Base-by-base conservation (phyloP, 2,329 filamentous ascomycete genomes). In the Alternaria angustiovoidea region DNA sequence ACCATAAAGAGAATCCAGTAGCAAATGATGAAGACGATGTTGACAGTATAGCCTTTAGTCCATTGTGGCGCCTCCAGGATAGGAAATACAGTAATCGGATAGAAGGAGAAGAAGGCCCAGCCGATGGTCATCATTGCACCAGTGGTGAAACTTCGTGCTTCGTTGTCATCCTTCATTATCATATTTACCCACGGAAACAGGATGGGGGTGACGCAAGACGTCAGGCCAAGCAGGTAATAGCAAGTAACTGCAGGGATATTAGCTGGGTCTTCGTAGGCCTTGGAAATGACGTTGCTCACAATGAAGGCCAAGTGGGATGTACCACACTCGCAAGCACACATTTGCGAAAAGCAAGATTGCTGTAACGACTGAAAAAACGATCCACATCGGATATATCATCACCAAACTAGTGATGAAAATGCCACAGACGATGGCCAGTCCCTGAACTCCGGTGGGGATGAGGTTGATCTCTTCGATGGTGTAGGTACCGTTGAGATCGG, bases 321-420 rank as follows among this genome's bases (percentile, higher is more conserved):
- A 70, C 82, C 82, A 84, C 12, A 83, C 67, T 4, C 80, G 77
- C 77, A 84, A 79, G 64, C 81, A 82, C 12, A 82, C 67, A 3
- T 75, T 75, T 0, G 81, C 80, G 38, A 83, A 82, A 7, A 81
- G 62, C 26, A 77, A 75, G 7, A 76, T 75, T 0, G 58, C 48
- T 0, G 76, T 76, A 3, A 78, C 75, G 4, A 78, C 64, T 0
- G 78, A 79, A 55, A 81, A 84, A 1, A 84, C 79, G 2, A 75
- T 66, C 82, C 82, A 84, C 7, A 79, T 72, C 0, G 82, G 81
- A 52, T 83, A 83, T 1, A 84, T 82, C 20, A 81, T 78, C 4
- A 82, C 82, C 14, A 85, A 63, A 0, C 81, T 83, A 0, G 82
- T 81, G 1, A 81, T 81, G 0, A 83, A 68, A 76, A 82, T 82